These are phyloP conservation scores for Hypoxylon perforatum DNA, from an alignment of 495 filamentous ascomycete genomes.

Conservation along the genomic window DNA sequence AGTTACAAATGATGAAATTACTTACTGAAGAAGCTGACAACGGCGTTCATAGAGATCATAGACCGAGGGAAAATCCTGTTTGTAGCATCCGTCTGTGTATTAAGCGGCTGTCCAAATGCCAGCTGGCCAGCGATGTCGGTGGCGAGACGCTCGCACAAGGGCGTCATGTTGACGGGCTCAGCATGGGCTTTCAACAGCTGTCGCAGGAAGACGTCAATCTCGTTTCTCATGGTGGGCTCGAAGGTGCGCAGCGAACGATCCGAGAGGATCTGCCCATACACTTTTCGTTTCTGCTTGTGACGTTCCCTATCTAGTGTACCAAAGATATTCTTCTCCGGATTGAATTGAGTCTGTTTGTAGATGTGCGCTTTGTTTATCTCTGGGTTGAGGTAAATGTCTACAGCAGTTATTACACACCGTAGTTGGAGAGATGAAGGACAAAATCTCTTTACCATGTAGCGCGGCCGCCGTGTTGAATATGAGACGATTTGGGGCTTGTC, in stretches of 20 bases:
- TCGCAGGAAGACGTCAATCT: neutral
- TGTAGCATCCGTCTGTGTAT: neutral
- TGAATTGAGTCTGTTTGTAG: neutral
- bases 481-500: conserved; percentile 59
- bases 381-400: neutral
- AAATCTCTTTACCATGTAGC: conserved; percentile 51
- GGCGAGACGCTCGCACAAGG: neutral
- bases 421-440: too few species aligned
- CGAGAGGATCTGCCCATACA: neutral
- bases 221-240: neutral
- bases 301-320: neutral
- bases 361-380: neutral
- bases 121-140: conserved; percentile 1
- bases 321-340: neutral
- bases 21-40: conserved; percentile 1
- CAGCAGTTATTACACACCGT: too few species aligned
- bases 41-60: neutral
- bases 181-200: conserved; percentile 2
- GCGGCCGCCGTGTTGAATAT: conserved; percentile 55
- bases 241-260: neutral
- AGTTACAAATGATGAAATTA: too few species aligned
- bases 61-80: neutral
- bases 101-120: conserved; percentile 1
- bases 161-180: neutral
- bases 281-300: neutral